Evolutionary conservation across 108 stramenopile genomes (phyloP), one percentile per base, ranked within the genome.

Genomic region (Mayamaea pseudoterrestris): DNA sequence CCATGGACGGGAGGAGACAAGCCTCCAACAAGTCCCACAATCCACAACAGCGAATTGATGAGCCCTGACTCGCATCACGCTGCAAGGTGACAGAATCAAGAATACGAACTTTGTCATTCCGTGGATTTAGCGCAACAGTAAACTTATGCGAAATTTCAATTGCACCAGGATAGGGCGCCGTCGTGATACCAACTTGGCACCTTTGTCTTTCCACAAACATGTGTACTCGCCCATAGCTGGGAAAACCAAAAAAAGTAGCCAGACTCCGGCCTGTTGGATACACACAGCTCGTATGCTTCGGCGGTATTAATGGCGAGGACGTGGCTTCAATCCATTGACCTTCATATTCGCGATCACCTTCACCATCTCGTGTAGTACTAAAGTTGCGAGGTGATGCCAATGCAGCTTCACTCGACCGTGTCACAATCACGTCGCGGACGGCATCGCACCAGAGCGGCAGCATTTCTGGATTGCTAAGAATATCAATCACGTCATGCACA

Each of bases 291-390:
- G 53, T 26, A 43, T 35, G 40, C 20, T 45, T 18, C 3, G 66
- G 49, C 8, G 82, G 78, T 40, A 53, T 41, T 34, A 83, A 42
- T 0, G 53, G 40, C 1, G 82, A 50, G 0, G 82, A 69, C 7
- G 70, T 69, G 20, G 75, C 73, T 51, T 79, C 78, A 42, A 83
- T 69, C 82, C 82, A 83, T 69, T 83, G 73, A 16, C 75, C 82
- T 47, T 83, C 78, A 49, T 80, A 73, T 47, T 70, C 61, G 2
- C 30, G 35, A 11, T 29, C 29, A 14, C 29, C 29, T 17, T 37
- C 34, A 17, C 50, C 35, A 8, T 12, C 21, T 9, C 50, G 32
- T 9, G 25, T 25, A 18, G 31, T 22, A 20, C 3, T 28, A 27
- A 25, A 29, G 18, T 14, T 20, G n/a, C n/a, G n/a, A n/a, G n/a